Evolutionary conservation across 2,329 filamentous ascomycete species (phyloP).

Genomic region (Aspergillus piperis): DNA sequence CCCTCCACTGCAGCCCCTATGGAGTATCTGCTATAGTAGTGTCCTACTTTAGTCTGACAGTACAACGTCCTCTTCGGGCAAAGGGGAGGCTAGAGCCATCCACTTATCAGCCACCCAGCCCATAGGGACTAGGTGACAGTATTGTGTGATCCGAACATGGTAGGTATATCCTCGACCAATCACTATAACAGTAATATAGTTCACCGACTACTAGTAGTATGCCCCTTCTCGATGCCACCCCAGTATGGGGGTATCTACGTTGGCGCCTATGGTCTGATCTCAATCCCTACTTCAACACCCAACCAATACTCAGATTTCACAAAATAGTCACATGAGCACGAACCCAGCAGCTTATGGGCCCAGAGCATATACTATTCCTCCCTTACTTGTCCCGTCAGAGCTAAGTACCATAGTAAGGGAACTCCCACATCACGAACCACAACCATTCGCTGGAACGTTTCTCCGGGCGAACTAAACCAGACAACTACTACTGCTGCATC

Average conservation of each 20-base stretch:
- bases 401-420: too few species aligned
- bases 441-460: constrained; percentile 5
- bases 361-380: too few species aligned
- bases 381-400: too few species aligned
- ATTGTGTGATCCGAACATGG: neutral
- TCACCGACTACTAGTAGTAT: neutral
- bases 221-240: too few species aligned
- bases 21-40: neutral
- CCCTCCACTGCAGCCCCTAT: neutral
- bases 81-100: neutral
- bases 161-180: neutral
- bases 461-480: neutral
- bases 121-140: neutral
- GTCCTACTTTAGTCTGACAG: neutral
- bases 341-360: too few species aligned
- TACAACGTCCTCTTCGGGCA: neutral
- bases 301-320: too few species aligned
- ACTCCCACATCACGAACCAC: too few species aligned
- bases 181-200: neutral
- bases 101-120: neutral
- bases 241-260: too few species aligned
- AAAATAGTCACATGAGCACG: too few species aligned
- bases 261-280: neutral
- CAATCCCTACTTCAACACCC: too few species aligned
- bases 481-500: neutral